Conservation (phyloP, 371 early-diverging fungal species). For the Syncephalastrum monosporum region DNA sequence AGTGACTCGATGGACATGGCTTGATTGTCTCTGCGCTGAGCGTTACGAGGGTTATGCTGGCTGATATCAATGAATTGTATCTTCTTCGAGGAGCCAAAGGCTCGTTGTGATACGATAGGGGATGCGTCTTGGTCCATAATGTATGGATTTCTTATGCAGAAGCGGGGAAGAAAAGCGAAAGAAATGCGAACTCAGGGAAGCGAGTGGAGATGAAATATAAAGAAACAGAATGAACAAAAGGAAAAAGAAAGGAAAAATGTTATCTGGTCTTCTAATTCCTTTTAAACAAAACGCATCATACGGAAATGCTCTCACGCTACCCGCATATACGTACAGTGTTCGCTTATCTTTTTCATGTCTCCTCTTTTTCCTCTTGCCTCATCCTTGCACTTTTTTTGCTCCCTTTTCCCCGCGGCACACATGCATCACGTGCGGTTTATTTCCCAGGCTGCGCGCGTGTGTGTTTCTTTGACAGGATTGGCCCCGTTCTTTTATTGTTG, state of each 20-base stretch:
- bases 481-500: too few relatives aligned
- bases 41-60: slow-evolving; percentile 13
- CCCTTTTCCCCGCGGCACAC: too few relatives aligned
- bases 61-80: slow-evolving; percentile 23
- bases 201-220: slow-evolving; percentile 12
- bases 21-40: slow-evolving; percentile 9
- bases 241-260: slow-evolving; percentile 3
- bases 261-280: neutral
- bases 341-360: too few relatives aligned
- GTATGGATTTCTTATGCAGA: slow-evolving; percentile 4
- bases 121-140: slow-evolving; percentile 26
- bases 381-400: too few relatives aligned
- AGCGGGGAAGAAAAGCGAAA: slow-evolving; percentile 14
- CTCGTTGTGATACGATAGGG: slow-evolving; percentile 41
- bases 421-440: too few relatives aligned
- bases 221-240: slow-evolving; percentile 3
- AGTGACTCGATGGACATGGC: slow-evolving; percentile 50
- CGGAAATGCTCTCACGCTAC: too few relatives aligned
- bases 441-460: too few relatives aligned
- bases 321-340: too few relatives aligned
- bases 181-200: slow-evolving; percentile 12
- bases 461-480: too few relatives aligned
- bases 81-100: slow-evolving; percentile 42
- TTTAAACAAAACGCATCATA: too few relatives aligned
- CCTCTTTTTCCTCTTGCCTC: too few relatives aligned